Conservation (phyloP, 345 rosid genomes). For the Salix brachista region DNA sequence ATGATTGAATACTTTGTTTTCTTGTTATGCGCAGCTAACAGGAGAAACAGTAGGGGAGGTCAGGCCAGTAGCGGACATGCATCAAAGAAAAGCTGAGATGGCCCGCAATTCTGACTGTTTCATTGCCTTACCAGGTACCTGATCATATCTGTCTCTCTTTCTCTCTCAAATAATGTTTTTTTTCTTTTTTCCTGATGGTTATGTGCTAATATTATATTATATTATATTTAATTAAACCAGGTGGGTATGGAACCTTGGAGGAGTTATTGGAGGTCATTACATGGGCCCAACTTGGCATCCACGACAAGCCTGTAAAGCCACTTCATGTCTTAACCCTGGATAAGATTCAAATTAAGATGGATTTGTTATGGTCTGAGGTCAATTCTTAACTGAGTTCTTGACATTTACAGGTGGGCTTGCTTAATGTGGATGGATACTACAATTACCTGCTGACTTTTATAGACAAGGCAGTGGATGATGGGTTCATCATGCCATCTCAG, state of each 20-base stretch:
- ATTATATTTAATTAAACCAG: constrained; percentile 10
- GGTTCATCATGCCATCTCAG: constrained; percentile 51
- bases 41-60: constrained; percentile 62
- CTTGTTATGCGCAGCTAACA: constrained; percentile 37
- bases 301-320: constrained; percentile 46
- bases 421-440: constrained; percentile 54
- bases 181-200: neutral
- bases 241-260: constrained; percentile 50
- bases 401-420: constrained; percentile 45
- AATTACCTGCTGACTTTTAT: constrained; percentile 37
- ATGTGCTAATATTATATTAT: neutral
- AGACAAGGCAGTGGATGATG: constrained; percentile 61
- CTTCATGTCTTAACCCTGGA: neutral
- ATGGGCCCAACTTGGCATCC: constrained; percentile 52
- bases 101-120: constrained; percentile 51
- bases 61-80: constrained; percentile 45
- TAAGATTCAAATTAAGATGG: neutral
- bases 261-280: constrained; percentile 45
- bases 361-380: neutral
- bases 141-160: neutral
- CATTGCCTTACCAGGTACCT: constrained; percentile 42
- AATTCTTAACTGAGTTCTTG: neutral
- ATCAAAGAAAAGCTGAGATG: constrained; percentile 50
- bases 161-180: neutral
- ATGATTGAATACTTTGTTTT: neutral